Conservation (phyloP, 1,284 basidiomycete genomes). For the Ceratobasidium theobromae region DNA sequence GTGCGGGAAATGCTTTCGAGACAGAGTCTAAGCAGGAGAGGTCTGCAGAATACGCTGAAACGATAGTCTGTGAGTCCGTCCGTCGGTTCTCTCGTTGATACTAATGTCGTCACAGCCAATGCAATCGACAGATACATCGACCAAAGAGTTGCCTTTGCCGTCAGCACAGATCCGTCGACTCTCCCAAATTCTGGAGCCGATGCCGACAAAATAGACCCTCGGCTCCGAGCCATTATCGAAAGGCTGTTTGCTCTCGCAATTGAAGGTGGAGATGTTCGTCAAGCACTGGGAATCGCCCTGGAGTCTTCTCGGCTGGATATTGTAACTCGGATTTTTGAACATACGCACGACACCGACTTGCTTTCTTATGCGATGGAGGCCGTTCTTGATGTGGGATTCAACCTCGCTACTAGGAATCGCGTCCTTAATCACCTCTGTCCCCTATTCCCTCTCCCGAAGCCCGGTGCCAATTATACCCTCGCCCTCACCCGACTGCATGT, state of each 20-base stretch:
- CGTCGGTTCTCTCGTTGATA: constrained; percentile 10
- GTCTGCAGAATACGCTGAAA: constrained; percentile 88
- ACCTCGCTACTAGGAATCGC: constrained; percentile 77
- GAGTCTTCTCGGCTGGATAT: constrained; percentile 86
- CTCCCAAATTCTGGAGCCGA: constrained; percentile 43
- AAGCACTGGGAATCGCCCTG: constrained; percentile 91
- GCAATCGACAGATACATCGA: constrained; percentile 90
- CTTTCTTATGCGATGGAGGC: constrained; percentile 90
- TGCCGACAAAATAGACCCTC: constrained; percentile 65
- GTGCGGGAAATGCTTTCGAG: constrained; percentile 84
- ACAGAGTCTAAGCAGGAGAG: constrained; percentile 62
- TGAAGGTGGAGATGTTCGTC: constrained; percentile 83
- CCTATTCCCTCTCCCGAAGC: constrained; percentile 71
- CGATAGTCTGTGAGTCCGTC: constrained; percentile 76
- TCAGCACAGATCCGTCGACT: constrained; percentile 12
- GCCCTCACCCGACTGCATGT: constrained; percentile 85
- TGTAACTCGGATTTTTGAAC: constrained; percentile 71
- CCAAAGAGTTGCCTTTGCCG: constrained; percentile 46
- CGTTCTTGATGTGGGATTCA: constrained; percentile 79
- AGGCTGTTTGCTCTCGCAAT: constrained; percentile 83
- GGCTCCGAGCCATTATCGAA: constrained; percentile 81
- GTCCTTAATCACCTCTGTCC: constrained; percentile 78
- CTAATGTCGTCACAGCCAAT: constrained; percentile 60
- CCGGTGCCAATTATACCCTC: constrained; percentile 71
- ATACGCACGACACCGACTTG: constrained; percentile 71